Conservation (phyloP, 2,329 filamentous ascomycete genomes). For the Neospermospora avenae region DNA sequence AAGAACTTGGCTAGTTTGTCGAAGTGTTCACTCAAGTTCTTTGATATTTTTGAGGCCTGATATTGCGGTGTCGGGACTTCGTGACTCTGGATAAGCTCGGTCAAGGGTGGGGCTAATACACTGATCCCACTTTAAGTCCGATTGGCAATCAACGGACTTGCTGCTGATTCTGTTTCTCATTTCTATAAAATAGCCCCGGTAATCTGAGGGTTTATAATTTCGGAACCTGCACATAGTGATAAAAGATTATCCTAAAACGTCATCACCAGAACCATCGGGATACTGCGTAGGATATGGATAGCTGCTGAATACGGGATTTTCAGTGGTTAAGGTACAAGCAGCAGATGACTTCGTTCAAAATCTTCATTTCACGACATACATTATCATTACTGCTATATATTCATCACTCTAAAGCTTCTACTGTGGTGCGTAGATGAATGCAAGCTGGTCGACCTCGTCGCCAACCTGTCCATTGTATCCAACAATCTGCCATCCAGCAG, state of each 20-base stretch:
- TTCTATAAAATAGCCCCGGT: too few relatives aligned
- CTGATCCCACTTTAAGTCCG: neutral
- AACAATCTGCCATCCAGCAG: constrained; percentile 49
- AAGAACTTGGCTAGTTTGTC: neutral
- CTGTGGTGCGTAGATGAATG: constrained; percentile 44
- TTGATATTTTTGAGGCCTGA: neutral
- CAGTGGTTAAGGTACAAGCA: too few relatives aligned
- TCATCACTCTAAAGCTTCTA: constrained; percentile 24
- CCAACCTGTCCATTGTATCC: constrained; percentile 51
- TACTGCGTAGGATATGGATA: too few relatives aligned
- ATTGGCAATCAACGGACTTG: neutral
- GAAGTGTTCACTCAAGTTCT: too few relatives aligned
- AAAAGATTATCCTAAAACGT: too few relatives aligned
- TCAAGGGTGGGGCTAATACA: neutral
- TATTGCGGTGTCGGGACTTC: neutral
- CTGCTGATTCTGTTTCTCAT: neutral
- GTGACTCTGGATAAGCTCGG: neutral
- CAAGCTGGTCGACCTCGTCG: constrained; percentile 54
- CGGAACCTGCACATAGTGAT: too few relatives aligned
- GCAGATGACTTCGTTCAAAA: too few relatives aligned
- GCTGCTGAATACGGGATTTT: too few relatives aligned
- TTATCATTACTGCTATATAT: neutral
- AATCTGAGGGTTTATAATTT: too few relatives aligned
- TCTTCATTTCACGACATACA: too few relatives aligned
- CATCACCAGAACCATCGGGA: too few relatives aligned